Evolutionary conservation across 192 early-diverging fungal species (phyloP).

Genomic region (Diversispora epigaea): DNA sequence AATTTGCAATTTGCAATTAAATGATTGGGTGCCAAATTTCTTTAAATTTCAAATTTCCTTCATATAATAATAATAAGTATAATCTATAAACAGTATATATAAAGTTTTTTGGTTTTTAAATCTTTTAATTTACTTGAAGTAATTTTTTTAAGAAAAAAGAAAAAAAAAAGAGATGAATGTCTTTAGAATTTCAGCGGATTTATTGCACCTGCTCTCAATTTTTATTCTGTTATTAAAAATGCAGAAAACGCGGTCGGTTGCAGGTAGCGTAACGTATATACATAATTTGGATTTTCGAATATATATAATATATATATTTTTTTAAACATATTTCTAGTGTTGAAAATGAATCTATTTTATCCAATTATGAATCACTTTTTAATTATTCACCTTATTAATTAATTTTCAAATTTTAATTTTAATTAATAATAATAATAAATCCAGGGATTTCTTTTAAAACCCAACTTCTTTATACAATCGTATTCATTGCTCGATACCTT

Average conservation of each 20-base stretch:
- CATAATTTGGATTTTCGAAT: neutral
- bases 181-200: slow-evolving; percentile 86
- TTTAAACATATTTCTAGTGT: neutral
- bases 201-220: slow-evolving; percentile 94
- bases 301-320: neutral
- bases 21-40: too few relatives aligned
- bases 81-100: too few relatives aligned
- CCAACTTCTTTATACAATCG: slow-evolving; percentile 85
- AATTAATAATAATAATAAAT: neutral
- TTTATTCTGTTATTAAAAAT: slow-evolving; percentile 93
- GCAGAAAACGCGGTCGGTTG: slow-evolving; percentile 80
- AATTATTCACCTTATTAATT: neutral
- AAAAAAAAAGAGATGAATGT: slow-evolving; percentile 72
- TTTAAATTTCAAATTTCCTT: too few relatives aligned
- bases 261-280: slow-evolving; percentile 53
- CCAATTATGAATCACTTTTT: too few relatives aligned
- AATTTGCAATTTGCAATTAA: too few relatives aligned
- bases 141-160: too few relatives aligned
- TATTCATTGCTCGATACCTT: slow-evolving; percentile 93
- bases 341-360: neutral
- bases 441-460: slow-evolving; percentile 97
- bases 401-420: neutral
- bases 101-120: too few relatives aligned
- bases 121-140: too few relatives aligned
- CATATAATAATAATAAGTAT: too few relatives aligned